phyloP scores from a whole-genome alignment of 768 basidiomycete genomes.

The Leccinum variicolor region DNA sequence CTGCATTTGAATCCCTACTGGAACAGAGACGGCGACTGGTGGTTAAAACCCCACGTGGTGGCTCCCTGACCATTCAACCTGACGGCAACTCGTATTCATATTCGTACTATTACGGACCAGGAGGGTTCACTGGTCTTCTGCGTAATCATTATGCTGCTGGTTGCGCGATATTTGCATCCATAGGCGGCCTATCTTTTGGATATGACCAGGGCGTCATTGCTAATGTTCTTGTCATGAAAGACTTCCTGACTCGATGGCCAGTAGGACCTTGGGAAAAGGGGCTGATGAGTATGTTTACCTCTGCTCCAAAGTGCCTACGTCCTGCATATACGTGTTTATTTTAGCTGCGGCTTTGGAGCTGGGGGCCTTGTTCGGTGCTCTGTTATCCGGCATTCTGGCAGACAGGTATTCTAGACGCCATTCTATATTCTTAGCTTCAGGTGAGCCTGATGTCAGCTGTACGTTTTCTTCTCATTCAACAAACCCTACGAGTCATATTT shows the following conservation, averaged over 20 bases:
- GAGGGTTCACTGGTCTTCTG: conserved; percentile 59
- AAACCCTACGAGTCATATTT: conserved; percentile 52
- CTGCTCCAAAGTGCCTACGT: not conserved
- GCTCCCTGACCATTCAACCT: conserved; percentile 22
- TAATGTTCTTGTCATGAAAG: conserved; percentile 80
- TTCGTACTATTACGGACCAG: conserved; percentile 70
- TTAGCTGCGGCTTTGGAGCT: conserved; percentile 76
- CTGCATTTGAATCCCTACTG: conserved; percentile 17
- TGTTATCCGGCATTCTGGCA: conserved; percentile 62
- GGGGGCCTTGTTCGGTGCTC: conserved; percentile 74
- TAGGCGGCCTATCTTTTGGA: conserved; percentile 77
- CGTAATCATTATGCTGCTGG: conserved; percentile 63
- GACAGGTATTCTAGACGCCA: conserved; percentile 65
- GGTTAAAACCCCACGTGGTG: conserved; percentile 25
- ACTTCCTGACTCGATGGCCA: conserved; percentile 68
- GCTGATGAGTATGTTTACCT: conserved; percentile 58
- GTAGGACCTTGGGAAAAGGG: conserved; percentile 72
- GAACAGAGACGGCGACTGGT: conserved; percentile 15
- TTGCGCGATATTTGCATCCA: conserved; percentile 71
- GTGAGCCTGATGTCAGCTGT: conserved; percentile 36
- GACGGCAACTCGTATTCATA: conserved; percentile 46
- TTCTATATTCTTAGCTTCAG: conserved; percentile 65
- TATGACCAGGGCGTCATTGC: conserved; percentile 88
- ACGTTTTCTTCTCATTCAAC: not conserved
- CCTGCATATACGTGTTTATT: not conserved